Evolutionary conservation across 257 asterid genomes (phyloP).

Genomic region (Jacaranda mimosifolia): DNA sequence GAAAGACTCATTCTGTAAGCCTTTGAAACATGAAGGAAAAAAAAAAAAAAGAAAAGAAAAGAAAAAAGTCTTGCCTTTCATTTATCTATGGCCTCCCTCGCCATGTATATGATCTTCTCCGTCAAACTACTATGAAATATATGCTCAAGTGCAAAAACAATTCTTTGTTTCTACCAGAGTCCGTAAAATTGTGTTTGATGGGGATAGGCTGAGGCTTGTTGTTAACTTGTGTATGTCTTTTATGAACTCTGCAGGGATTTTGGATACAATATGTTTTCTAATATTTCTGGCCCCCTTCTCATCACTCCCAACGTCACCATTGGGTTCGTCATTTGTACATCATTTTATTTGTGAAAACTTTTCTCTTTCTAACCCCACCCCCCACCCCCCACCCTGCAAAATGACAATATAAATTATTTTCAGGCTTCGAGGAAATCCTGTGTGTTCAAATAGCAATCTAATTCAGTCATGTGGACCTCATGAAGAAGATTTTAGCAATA

Average conservation of each 20-base stretch:
- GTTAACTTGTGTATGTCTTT: slow-evolving; percentile 7
- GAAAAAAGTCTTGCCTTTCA: neutral
- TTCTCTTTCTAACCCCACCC: neutral
- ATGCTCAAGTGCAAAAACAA: slow-evolving; percentile 14
- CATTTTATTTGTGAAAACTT: slow-evolving; percentile 14
- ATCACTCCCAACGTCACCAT: slow-evolving; percentile 69
- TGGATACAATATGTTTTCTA: slow-evolving; percentile 60
- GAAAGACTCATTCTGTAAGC: slow-evolving; percentile 81
- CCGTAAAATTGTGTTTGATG: neutral
- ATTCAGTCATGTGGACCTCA: slow-evolving; percentile 61
- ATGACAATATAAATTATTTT: slow-evolving; percentile 28
- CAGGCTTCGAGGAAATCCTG: slow-evolving; percentile 92
- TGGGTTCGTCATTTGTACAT: slow-evolving; percentile 57
- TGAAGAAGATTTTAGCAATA: slow-evolving; percentile 46
- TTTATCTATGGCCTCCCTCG: neutral
- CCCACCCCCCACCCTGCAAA: too few relatives aligned
- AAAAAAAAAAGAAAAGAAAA: too few relatives aligned
- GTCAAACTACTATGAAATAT: neutral
- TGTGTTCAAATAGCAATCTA: slow-evolving; percentile 53
- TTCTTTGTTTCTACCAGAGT: neutral
- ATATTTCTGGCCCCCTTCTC: slow-evolving; percentile 59
- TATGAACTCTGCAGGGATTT: slow-evolving; percentile 75
- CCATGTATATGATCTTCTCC: neutral
- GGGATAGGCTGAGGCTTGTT: neutral
- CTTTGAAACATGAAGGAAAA: slow-evolving; percentile 1